Evolutionary conservation across 2,329 filamentous ascomycete genomes (phyloP).

Genomic region (Cadophora luteo-olivacea): DNA sequence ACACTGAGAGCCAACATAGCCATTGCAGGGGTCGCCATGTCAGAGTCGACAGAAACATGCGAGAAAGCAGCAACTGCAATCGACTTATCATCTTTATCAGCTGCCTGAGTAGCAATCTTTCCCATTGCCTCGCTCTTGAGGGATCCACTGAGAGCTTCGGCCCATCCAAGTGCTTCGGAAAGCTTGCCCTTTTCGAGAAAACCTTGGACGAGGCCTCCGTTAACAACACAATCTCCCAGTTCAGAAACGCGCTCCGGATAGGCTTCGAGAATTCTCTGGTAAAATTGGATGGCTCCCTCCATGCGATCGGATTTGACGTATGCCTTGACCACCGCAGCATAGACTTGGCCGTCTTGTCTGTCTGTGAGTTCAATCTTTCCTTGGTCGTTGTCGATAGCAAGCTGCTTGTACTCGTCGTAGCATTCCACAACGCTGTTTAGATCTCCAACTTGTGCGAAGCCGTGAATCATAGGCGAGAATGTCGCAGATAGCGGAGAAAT

Average conservation of each 20-base stretch:
- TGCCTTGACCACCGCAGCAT: constrained; percentile 88
- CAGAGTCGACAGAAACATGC: constrained; percentile 58
- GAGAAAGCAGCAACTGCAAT: constrained; percentile 73
- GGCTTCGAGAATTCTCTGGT: constrained; percentile 75
- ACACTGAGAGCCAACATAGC: constrained; percentile 88
- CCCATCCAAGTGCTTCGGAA: constrained; percentile 76
- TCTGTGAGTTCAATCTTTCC: constrained; percentile 72
- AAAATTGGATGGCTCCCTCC: constrained; percentile 84
- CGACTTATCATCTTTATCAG: constrained; percentile 75
- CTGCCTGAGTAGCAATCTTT: constrained; percentile 76
- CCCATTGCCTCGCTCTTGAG: constrained; percentile 70
- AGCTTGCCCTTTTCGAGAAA: constrained; percentile 75
- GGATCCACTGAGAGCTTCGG: constrained; percentile 66
- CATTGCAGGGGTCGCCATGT: constrained; percentile 67
- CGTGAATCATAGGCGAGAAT: constrained; percentile 94
- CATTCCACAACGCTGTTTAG: constrained; percentile 88
- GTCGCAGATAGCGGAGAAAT: constrained; percentile 79
- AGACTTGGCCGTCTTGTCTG: constrained; percentile 82
- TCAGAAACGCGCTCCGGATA: constrained; percentile 64
- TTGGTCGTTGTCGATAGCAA: constrained; percentile 84
- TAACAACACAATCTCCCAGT: constrained; percentile 75
- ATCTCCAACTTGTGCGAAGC: constrained; percentile 83
- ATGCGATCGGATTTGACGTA: constrained; percentile 84
- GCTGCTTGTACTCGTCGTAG: constrained; percentile 91
- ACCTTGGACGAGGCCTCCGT: constrained; percentile 79